Evolutionary conservation across 2,329 filamentous ascomycete genomes (phyloP).

Genomic region (Plectosphaerella sp.): DNA sequence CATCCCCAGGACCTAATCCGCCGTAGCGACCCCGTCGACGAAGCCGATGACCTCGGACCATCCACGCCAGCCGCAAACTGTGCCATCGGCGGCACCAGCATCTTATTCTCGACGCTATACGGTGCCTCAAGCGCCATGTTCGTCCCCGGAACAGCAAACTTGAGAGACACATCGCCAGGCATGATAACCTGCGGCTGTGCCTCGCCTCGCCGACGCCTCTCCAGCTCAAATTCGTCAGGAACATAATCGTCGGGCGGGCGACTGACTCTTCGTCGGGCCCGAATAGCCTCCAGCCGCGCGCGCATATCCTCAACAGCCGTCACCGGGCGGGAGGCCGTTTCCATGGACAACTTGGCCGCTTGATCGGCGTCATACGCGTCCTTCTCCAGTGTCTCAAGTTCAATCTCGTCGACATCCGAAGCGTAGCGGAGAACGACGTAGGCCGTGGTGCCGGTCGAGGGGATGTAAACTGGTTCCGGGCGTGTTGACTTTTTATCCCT

Average conservation of each 20-base stretch:
- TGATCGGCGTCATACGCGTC: neutral
- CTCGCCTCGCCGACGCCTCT: slow-evolving; percentile 14
- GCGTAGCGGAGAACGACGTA: slow-evolving; percentile 13
- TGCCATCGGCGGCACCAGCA: no score
- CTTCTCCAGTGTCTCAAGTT: neutral
- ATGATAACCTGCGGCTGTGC: slow-evolving; percentile 16
- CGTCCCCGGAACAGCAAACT: slow-evolving; percentile 7
- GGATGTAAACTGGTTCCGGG: slow-evolving; percentile 14
- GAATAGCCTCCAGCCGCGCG: neutral
- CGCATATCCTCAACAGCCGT: slow-evolving; percentile 7
- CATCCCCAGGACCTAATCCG: no score
- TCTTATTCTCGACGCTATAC: no score
- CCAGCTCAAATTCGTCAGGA: slow-evolving; percentile 12
- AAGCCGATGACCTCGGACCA: no score
- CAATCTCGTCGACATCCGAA: neutral
- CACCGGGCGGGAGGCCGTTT: neutral
- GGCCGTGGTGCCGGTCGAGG: slow-evolving; percentile 13
- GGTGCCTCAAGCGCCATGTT: no score
- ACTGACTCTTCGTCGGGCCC: neutral
- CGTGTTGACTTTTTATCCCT: slow-evolving; percentile 10
- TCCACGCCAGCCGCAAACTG: no score
- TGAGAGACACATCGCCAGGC: slow-evolving; percentile 6
- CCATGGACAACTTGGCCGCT: neutral
- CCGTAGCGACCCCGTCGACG: no score
- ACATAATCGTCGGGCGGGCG: slow-evolving; percentile 11